phyloP scores from a whole-genome alignment of 805 yeast genomes.

The Suhomyces vadensis region DNA sequence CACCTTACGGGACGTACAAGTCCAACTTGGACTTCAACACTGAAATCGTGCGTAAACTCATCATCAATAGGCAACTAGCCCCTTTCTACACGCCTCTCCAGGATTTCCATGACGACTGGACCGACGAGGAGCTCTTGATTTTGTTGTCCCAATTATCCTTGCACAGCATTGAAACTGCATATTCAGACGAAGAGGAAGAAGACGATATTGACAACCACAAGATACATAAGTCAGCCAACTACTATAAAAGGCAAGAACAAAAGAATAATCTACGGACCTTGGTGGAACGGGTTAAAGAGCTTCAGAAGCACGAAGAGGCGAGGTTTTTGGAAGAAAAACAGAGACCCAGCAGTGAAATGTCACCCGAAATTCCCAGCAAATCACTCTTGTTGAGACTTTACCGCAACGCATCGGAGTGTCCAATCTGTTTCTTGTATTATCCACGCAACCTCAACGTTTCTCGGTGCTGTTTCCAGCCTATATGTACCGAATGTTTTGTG shows the following conservation, averaged over 20 bases:
- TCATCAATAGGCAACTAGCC: slow-evolving; percentile 70
- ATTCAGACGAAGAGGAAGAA: slow-evolving; percentile 49
- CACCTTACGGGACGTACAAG: slow-evolving; percentile 87
- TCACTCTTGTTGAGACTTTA: slow-evolving; percentile 61
- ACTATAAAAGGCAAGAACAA: slow-evolving; percentile 49
- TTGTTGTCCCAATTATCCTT: slow-evolving; percentile 52
- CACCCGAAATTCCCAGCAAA: slow-evolving; percentile 37
- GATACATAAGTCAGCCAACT: slow-evolving; percentile 49
- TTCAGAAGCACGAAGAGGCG: slow-evolving; percentile 37
- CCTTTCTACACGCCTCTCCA: slow-evolving; percentile 91
- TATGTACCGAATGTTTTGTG: slow-evolving; percentile 95
- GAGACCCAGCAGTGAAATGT: slow-evolving; percentile 9
- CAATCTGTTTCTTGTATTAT: slow-evolving; percentile 87
- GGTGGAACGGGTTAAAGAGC: slow-evolving; percentile 28
- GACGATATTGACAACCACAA: slow-evolving; percentile 67
- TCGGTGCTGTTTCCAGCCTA: slow-evolving; percentile 89
- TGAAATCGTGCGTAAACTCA: slow-evolving; percentile 67
- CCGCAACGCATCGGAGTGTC: slow-evolving; percentile 77
- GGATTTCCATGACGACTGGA: slow-evolving; percentile 73
- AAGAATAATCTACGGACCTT: slow-evolving; percentile 46
- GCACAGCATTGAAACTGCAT: slow-evolving; percentile 56
- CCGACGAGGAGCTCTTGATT: slow-evolving; percentile 60
- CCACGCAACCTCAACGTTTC: slow-evolving; percentile 77
- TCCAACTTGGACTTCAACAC: slow-evolving; percentile 74
- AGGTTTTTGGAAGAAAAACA: slow-evolving; percentile 30